These are phyloP conservation scores for Pelomyxa schiedti DNA, from an alignment of 78 protist genomes.

Conservation along the genomic window DNA sequence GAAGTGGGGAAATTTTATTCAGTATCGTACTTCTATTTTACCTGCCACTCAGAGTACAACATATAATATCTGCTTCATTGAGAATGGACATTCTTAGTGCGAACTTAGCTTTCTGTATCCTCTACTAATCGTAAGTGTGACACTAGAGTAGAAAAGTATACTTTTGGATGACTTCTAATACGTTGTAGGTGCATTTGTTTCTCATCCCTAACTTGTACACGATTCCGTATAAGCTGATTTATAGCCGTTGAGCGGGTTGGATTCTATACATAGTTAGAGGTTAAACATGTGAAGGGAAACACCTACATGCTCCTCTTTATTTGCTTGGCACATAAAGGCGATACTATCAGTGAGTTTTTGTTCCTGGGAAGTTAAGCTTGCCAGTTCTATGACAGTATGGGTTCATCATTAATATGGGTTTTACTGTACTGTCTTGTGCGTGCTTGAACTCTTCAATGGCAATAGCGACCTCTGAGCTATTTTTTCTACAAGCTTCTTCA, in stretches of 20 bases:
- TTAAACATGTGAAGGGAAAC: too few relatives aligned
- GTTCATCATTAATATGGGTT: background rate
- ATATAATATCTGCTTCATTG: constrained; percentile 14
- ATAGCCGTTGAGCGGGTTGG: too few relatives aligned
- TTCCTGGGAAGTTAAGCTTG: too few relatives aligned
- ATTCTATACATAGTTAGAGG: too few relatives aligned
- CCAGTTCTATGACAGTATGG: background rate
- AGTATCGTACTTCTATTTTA: background rate
- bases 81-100: too few relatives aligned
- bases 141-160: too few relatives aligned
- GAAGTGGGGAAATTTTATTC: too few relatives aligned
- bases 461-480: background rate
- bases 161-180: background rate
- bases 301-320: too few relatives aligned
- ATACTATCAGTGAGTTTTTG: too few relatives aligned
- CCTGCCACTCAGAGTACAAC: constrained; percentile 51
- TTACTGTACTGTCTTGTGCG: background rate
- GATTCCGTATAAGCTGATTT: background rate
- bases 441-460: background rate
- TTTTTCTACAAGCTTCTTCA: background rate
- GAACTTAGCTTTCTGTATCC: too few relatives aligned
- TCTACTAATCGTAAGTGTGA: too few relatives aligned
- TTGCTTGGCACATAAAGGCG: too few relatives aligned
- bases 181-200: background rate
- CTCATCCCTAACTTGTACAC: background rate